Percentiles rank a stretch among this genome's conserved stretches.
Conservation (phyloP, 1,284 basidiomycete genomes). For the Apiotrichum domesticum region DNA sequence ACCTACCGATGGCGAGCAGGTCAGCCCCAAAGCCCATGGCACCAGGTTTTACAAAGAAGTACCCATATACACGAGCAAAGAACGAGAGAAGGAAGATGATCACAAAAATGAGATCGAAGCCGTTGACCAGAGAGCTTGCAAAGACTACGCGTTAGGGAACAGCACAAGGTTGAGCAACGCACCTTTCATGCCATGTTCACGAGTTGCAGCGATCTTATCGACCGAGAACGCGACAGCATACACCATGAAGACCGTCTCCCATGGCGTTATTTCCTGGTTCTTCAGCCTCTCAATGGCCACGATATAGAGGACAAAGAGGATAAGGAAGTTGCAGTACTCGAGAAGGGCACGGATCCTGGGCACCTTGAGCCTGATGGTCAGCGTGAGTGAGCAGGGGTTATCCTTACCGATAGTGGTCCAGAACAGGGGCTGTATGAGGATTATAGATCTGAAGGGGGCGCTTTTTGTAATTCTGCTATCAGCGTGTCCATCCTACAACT, state of each 20-base stretch:
- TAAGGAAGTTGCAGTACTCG: slow-evolving; percentile 76
- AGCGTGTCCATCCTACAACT: slow-evolving; percentile 27
- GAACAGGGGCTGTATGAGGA: slow-evolving; percentile 79
- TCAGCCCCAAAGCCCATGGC: slow-evolving; percentile 53
- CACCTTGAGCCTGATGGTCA: slow-evolving; percentile 67
- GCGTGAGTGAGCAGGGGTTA: neutral
- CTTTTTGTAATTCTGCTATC: slow-evolving; percentile 75
- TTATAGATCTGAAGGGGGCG: slow-evolving; percentile 90
- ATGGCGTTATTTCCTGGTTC: slow-evolving; percentile 55
- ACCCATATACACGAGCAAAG: slow-evolving; percentile 63
- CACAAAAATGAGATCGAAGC: slow-evolving; percentile 79
- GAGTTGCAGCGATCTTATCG: slow-evolving; percentile 87
- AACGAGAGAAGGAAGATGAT: slow-evolving; percentile 67
- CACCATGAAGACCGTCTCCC: slow-evolving; percentile 70
- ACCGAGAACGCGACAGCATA: slow-evolving; percentile 80
- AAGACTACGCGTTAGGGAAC: slow-evolving; percentile 26
- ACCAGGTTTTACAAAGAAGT: slow-evolving; percentile 54
- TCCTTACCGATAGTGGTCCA: slow-evolving; percentile 80
- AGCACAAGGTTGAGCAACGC: slow-evolving; percentile 1
- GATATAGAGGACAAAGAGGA: slow-evolving; percentile 76
- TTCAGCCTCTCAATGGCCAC: slow-evolving; percentile 71
- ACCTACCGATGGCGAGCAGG: slow-evolving; percentile 39
- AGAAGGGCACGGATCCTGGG: slow-evolving; percentile 82
- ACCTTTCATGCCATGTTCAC: slow-evolving; percentile 79
- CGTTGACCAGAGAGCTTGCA: slow-evolving; percentile 54